These are phyloP conservation scores for Neoarthrinium moseri DNA, from an alignment of 2,329 filamentous ascomycete genomes.

Conservation along the genomic window DNA sequence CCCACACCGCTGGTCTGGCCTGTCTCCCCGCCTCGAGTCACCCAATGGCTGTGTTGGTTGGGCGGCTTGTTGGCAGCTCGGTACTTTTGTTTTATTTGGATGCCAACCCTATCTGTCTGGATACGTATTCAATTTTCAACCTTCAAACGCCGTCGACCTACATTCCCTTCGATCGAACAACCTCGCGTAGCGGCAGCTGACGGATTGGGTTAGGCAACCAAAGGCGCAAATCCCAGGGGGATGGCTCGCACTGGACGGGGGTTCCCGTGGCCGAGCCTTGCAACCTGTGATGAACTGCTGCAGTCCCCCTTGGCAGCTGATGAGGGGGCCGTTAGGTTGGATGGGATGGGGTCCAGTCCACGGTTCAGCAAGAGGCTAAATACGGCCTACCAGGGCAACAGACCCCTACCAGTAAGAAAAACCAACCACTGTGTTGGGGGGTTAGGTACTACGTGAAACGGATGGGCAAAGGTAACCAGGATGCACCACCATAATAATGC, in stretches of 20 bases:
- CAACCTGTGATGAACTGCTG: slow-evolving; percentile 20
- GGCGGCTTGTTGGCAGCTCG: too few species aligned
- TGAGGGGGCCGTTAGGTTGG: slow-evolving; percentile 1
- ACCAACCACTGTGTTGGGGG: too few species aligned
- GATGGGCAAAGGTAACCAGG: too few species aligned
- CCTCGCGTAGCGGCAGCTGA: slow-evolving; percentile 5
- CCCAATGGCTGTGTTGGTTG: too few species aligned
- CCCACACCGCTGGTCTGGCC: slow-evolving; percentile 8
- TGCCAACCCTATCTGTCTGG: too few species aligned
- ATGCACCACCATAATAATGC: too few species aligned
- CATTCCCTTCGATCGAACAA: neutral
- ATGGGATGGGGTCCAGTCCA: neutral
- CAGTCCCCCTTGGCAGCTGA: too few species aligned
- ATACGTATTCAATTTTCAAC: too few species aligned
- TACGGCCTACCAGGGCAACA: slow-evolving; percentile 6
- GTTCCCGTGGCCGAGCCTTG: slow-evolving; percentile 8
- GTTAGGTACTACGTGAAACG: too few species aligned
- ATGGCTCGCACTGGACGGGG: slow-evolving; percentile 10
- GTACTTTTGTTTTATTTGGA: too few species aligned
- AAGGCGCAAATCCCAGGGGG: slow-evolving; percentile 7
- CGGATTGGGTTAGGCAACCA: slow-evolving; percentile 8
- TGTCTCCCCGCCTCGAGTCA: slow-evolving; percentile 19
- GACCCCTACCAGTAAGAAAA: neutral
- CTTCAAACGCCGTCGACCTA: too few species aligned
- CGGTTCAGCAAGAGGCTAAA: slow-evolving; percentile 7